Evolutionary conservation across 169 alveolate species (phyloP).

Genomic region (Eimeria zaria): DNA sequence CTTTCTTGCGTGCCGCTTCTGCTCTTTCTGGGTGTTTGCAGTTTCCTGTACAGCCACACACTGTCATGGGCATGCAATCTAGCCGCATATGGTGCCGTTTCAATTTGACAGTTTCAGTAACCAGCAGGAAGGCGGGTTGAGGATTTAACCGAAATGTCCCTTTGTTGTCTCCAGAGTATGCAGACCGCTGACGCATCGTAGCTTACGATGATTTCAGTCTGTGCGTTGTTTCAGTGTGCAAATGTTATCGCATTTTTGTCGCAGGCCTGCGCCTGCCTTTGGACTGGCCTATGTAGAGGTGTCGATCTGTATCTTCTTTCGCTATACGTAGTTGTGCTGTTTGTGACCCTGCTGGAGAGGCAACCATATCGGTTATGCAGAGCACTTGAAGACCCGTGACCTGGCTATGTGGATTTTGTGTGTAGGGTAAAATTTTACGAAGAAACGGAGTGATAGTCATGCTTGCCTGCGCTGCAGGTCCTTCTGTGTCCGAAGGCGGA

Average conservation of each 20-base stretch:
- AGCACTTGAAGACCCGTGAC: background rate
- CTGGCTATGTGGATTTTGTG: background rate
- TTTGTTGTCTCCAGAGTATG: background rate
- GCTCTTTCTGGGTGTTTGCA: background rate
- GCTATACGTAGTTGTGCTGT: background rate
- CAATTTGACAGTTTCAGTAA: background rate
- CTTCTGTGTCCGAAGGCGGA: background rate
- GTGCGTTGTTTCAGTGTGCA: background rate
- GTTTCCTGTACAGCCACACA: background rate
- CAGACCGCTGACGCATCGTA: background rate
- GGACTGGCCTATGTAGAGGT: background rate
- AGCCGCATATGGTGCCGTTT: background rate
- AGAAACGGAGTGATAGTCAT: background rate
- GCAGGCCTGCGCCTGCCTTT: background rate
- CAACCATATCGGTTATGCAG: background rate
- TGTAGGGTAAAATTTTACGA: background rate
- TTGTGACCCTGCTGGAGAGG: background rate
- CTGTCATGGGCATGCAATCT: background rate
- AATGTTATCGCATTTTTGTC: background rate
- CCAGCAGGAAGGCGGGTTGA: background rate
- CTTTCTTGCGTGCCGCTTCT: background rate
- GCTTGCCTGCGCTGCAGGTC: background rate
- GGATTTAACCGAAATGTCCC: background rate
- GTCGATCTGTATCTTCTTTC: background rate
- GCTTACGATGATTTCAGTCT: background rate